A percentile compares a stretch with the other conserved stretches of the same genome.
Evolutionary conservation across 768 basidiomycete genomes (phyloP).

Genomic region (Mrakia blollopis): DNA sequence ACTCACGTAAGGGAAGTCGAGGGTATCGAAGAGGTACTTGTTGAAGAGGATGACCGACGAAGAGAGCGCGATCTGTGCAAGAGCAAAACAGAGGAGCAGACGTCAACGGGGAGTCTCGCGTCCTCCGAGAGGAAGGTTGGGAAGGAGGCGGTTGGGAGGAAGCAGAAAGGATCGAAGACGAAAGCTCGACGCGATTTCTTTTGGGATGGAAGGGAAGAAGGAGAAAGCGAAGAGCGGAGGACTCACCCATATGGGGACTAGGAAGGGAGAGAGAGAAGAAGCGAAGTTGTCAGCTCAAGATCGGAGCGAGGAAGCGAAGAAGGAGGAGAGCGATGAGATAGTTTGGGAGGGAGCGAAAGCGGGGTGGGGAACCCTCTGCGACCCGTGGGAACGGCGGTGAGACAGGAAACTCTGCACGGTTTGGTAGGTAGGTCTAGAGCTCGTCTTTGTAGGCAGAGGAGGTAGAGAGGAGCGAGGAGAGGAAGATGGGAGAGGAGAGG

Average conservation of each 20-base stretch:
- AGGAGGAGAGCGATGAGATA: not conserved
- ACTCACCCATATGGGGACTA: slow-evolving; percentile 27
- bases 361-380: not conserved
- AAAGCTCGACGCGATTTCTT: not conserved
- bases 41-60: slow-evolving; percentile 94
- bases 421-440: too few species aligned
- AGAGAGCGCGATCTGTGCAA: slow-evolving; percentile 68
- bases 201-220: not conserved
- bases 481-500: too few species aligned
- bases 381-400: too few species aligned
- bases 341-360: not conserved
- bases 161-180: not conserved
- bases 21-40: slow-evolving; percentile 60
- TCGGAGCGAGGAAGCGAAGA: not conserved
- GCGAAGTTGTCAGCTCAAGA: not conserved
- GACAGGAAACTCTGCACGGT: too few species aligned
- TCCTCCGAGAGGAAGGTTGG: not conserved
- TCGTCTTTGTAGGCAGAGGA: too few species aligned
- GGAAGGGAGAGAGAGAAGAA: not conserved
- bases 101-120: not conserved
- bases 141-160: not conserved
- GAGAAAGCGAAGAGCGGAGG: not conserved
- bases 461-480: not conserved
- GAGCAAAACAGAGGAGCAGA: not conserved
- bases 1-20: slow-evolving; percentile 30